A percentile compares a stretch with the other conserved stretches of the same genome.
Evolutionary conservation across 192 early-diverging fungal species (phyloP).

Genomic region (Spizellomyces punctatus): DNA sequence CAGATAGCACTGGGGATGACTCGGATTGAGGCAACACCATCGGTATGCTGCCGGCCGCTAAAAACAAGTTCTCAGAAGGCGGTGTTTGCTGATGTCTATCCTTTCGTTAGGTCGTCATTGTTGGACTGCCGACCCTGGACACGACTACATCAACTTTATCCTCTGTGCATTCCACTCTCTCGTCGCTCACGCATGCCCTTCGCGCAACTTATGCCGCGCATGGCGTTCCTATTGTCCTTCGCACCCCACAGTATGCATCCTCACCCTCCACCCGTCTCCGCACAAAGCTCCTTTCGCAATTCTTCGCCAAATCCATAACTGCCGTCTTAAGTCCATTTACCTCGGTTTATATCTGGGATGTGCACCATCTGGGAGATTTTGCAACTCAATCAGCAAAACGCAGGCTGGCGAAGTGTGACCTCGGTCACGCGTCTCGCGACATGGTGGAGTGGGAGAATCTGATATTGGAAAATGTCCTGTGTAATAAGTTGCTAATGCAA

Average conservation of each 20-base stretch:
- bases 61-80: not conserved
- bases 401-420: not conserved
- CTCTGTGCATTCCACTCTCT: not conserved
- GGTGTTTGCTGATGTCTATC: not conserved
- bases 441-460: conserved; percentile 26
- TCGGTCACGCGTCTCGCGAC: conserved; percentile 3
- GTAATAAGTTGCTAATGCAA: conserved; percentile 16
- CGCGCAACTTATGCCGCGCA: conserved; percentile 4
- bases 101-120: conserved; percentile 9
- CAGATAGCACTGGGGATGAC: not conserved
- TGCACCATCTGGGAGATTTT: conserved; percentile 12
- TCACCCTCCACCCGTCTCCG: not conserved
- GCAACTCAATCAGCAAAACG: not conserved
- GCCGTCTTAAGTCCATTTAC: not conserved
- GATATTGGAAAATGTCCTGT: conserved; percentile 20
- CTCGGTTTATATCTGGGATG: conserved; percentile 19
- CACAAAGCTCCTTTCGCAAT: conserved; percentile 9
- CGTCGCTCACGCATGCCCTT: not conserved
- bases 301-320: conserved; percentile 1
- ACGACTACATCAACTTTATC: not conserved
- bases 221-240: conserved; percentile 16
- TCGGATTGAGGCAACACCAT: not conserved
- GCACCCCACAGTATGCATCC: conserved; percentile 10
- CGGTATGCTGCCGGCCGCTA: not conserved
- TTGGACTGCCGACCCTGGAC: conserved; percentile 4